Base-by-base conservation (phyloP, 2,329 filamentous ascomycete genomes). In the Aureobasidium mangrovei region DNA sequence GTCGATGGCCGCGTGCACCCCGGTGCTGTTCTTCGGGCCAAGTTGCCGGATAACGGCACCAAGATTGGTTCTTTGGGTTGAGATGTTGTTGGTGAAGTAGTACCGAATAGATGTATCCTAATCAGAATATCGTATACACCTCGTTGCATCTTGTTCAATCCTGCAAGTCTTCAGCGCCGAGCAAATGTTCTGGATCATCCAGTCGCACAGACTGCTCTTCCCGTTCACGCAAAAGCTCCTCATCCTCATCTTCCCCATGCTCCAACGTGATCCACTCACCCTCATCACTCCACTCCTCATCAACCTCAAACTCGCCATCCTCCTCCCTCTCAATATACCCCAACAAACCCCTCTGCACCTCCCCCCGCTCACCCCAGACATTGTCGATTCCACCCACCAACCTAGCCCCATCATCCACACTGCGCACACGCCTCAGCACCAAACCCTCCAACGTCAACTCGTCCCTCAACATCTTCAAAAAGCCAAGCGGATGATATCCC, bases 1-100 rank as follows among this genome's bases (percentile, higher is more conserved):
- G 63, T 69, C 2, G 74, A 76, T 63, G 57, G 65, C 31, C 67
- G 74, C 48, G 55, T 61, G 4, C 61, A 73, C 58, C 74, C 74
- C 0, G 74, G 74, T 1, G 65, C 73, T n/a, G 72, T 77, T 43
- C 56, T 76, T 60, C 68, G 71, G 58, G 66, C 65, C 6, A 74
- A 68, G 60, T 48, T 76, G 57, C 70, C 69, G 2, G 66, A 70
- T 54, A 65, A 64, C n/a, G 70, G 68, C 7, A 69, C 48, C 7
- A 74, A 74, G 61, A 70, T 71, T 31, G 61, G 29, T 6, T 41
- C 47, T 10, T 18, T 52, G 6, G 36, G 36, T 12, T 49, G 28
- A 48, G 12, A 18, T 18, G 18, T 18, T 18, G 18, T 18, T 18
- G 18, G 18, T 18, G 18, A 18, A 18, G 18, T 18, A 18, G 18